Evolutionary conservation across 768 basidiomycete genomes (phyloP).

Genomic region (Podaxis carcinomalis): DNA sequence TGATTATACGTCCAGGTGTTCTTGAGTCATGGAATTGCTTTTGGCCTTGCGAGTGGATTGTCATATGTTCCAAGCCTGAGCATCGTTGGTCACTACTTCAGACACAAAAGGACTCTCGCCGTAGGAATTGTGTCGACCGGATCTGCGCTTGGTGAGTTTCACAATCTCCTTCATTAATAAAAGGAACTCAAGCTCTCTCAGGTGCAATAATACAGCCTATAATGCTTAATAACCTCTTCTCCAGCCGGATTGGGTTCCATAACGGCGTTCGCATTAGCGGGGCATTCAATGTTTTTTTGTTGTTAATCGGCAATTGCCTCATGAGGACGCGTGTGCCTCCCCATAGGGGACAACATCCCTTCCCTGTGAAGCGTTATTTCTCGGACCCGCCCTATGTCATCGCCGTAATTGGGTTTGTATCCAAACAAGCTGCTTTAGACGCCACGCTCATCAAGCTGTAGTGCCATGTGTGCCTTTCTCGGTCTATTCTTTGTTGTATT

Average conservation of each 20-base stretch:
- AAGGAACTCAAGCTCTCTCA: constrained; percentile 7
- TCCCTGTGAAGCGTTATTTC: background rate
- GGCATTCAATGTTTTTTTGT: constrained; percentile 26
- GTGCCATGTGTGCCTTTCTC: constrained; percentile 25
- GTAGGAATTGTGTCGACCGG: constrained; percentile 43
- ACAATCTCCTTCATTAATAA: background rate
- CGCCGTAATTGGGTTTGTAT: background rate
- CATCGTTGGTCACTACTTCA: constrained; percentile 52
- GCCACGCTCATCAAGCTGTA: constrained; percentile 2
- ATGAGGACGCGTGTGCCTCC: constrained; percentile 34
- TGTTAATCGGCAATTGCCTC: constrained; percentile 28
- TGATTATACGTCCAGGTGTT: constrained; percentile 35
- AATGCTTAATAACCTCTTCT: constrained; percentile 48
- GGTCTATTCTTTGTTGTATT: constrained; percentile 44
- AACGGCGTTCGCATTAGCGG: constrained; percentile 37
- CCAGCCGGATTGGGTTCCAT: constrained; percentile 32
- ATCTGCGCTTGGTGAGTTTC: constrained; percentile 23
- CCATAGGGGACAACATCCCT: background rate
- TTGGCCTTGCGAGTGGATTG: constrained; percentile 45
- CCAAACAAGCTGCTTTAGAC: background rate
- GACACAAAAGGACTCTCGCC: constrained; percentile 39
- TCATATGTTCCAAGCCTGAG: constrained; percentile 41
- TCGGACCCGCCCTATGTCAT: background rate
- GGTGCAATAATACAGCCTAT: constrained; percentile 56
- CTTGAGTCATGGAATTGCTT: constrained; percentile 44